These are phyloP conservation scores for Ceratocystis ficicola DNA, from an alignment of 2,329 filamentous ascomycete genomes.

Conservation along the genomic window DNA sequence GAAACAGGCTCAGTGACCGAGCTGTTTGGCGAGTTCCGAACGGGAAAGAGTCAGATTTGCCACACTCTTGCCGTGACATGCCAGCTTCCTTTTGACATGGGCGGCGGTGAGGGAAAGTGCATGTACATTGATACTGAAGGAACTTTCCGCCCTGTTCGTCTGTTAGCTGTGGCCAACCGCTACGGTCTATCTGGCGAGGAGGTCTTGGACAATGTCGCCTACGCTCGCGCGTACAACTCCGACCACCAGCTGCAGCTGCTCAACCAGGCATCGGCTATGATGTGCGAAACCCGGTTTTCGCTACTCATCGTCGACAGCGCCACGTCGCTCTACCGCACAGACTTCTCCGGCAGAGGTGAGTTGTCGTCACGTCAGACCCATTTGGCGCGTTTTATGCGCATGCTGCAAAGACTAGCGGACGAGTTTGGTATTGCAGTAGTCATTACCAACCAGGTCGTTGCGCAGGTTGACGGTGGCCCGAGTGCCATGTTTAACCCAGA, in stretches of 20 bases:
- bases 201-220: slow-evolving; percentile 95
- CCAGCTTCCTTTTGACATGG: slow-evolving; percentile 97
- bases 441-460: slow-evolving; percentile 97
- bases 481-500: slow-evolving; percentile 99
- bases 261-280: slow-evolving; percentile 93
- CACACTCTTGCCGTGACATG: slow-evolving; percentile 98
- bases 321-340: slow-evolving; percentile 87
- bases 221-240: slow-evolving; percentile 95
- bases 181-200: slow-evolving; percentile 94
- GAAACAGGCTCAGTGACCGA: slow-evolving; percentile 98
- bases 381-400: slow-evolving; percentile 78
- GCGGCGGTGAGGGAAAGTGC: slow-evolving; percentile 94
- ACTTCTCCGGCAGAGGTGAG: slow-evolving; percentile 93
- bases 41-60: slow-evolving; percentile 96
- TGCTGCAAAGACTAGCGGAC: slow-evolving; percentile 62
- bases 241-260: slow-evolving; percentile 93
- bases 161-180: slow-evolving; percentile 82
- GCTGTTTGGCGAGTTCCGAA: slow-evolving; percentile 94
- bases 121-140: slow-evolving; percentile 98
- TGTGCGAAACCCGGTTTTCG: slow-evolving; percentile 97
- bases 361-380: slow-evolving; percentile 87
- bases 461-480: slow-evolving; percentile 91
- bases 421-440: slow-evolving; percentile 95
- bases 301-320: slow-evolving; percentile 92
- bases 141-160: slow-evolving; percentile 83